Evolutionary conservation across 2,329 filamentous ascomycete genomes (phyloP).

Genomic region (Leptodontidium sp.): DNA sequence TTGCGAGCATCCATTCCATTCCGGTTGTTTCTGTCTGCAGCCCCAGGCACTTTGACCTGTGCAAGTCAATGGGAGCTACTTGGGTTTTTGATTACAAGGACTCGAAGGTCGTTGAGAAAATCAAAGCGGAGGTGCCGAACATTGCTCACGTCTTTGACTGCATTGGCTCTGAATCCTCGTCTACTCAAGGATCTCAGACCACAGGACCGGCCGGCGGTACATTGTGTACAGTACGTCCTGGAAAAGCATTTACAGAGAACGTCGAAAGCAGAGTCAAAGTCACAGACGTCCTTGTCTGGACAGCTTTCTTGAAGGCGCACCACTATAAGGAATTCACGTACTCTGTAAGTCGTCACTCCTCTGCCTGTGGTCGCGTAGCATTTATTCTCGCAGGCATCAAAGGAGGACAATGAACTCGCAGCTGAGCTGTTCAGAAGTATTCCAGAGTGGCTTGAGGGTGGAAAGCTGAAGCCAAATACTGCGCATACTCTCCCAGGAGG

Average conservation of each 20-base stretch:
- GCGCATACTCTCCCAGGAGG: no score
- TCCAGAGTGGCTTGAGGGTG: neutral
- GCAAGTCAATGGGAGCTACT: conserved; percentile 47
- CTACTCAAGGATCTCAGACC: conserved; percentile 46
- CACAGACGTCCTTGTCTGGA: conserved; percentile 54
- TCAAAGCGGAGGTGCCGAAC: conserved; percentile 45
- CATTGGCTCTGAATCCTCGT: conserved; percentile 51
- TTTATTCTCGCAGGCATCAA: neutral
- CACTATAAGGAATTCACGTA: conserved; percentile 49
- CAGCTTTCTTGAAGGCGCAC: conserved; percentile 52
- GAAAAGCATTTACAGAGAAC: conserved; percentile 50
- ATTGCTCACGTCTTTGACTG: conserved; percentile 53
- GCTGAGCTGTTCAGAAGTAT: neutral
- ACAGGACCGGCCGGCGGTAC: conserved; percentile 43
- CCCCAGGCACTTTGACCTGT: conserved; percentile 45
- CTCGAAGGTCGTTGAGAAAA: conserved; percentile 47
- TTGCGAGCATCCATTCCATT: conserved; percentile 47
- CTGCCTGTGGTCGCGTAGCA: neutral
- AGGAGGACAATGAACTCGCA: neutral
- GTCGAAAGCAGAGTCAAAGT: conserved; percentile 48
- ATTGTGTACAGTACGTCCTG: conserved; percentile 53
- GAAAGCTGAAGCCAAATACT: no score
- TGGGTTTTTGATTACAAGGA: conserved; percentile 53
- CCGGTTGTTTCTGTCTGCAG: conserved; percentile 50
- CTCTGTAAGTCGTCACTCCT: conserved; percentile 46